Evolutionary conservation across 441 rosid genomes (phyloP).

Genomic region (Populus hybrid): DNA sequence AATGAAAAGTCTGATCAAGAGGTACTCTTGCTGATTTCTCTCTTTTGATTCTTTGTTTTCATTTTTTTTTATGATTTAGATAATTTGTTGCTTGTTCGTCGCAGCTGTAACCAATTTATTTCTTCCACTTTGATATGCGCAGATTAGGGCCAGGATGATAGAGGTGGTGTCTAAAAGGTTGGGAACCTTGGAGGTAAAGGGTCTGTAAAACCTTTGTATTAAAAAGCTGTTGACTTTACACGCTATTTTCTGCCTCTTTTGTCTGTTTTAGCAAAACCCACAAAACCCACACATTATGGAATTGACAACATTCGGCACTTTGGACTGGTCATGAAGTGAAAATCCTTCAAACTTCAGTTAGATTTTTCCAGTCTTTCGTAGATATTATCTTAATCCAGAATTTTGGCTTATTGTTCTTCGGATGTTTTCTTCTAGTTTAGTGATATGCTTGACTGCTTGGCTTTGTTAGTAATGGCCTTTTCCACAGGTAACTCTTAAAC

Average conservation of each 20-base stretch:
- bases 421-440: background rate
- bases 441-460: slow-evolving; percentile 8
- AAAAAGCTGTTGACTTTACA: slow-evolving; percentile 5
- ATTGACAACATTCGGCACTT: background rate
- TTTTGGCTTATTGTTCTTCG: background rate
- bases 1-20: slow-evolving; percentile 98
- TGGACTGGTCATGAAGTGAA: background rate
- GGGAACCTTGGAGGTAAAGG: slow-evolving; percentile 78
- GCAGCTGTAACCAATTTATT: background rate
- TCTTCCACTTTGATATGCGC: slow-evolving; percentile 13
- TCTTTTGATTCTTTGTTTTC: background rate
- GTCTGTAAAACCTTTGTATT: slow-evolving; percentile 6
- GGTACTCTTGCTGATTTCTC: slow-evolving; percentile 29
- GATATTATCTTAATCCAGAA: slow-evolving; percentile 1
- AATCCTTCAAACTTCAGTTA: background rate
- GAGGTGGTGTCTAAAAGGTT: slow-evolving; percentile 84
- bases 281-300: background rate
- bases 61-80: background rate
- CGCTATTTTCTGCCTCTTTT: background rate
- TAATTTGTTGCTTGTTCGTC: background rate
- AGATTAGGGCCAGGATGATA: slow-evolving; percentile 84
- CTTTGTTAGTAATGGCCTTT: slow-evolving; percentile 21
- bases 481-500: slow-evolving; percentile 86
- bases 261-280: background rate
- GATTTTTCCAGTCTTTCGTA: background rate